Percentiles rank a stretch among this genome's conserved stretches.
phyloP scores from a whole-genome alignment of 768 basidiomycete species.

The Russula virescens region DNA sequence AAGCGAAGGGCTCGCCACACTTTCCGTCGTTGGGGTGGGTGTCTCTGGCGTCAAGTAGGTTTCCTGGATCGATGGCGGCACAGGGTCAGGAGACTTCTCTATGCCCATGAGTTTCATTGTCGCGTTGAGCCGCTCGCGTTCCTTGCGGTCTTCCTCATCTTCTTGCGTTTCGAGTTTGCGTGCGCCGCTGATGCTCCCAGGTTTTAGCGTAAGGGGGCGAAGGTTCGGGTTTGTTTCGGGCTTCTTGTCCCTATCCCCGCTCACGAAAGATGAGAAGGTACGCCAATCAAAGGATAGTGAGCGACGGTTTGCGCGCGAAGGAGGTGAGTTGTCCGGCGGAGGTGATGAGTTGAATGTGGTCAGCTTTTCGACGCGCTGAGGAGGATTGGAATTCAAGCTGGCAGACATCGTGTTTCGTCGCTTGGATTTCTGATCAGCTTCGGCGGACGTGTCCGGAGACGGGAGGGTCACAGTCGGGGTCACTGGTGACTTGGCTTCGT shows the following conservation, averaged over 20 bases:
- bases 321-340: constrained; percentile 25
- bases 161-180: constrained; percentile 83
- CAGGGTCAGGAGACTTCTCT: constrained; percentile 44
- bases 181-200: constrained; percentile 55
- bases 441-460: constrained; percentile 29
- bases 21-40: constrained; percentile 28
- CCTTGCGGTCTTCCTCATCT: constrained; percentile 86
- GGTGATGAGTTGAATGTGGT: constrained; percentile 32
- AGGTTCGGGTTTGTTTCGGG: constrained; percentile 45
- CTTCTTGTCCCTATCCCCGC: constrained; percentile 67
- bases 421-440: constrained; percentile 39
- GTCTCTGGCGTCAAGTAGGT: constrained; percentile 35
- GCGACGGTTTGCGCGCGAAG: constrained; percentile 46
- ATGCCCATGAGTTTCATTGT: constrained; percentile 96
- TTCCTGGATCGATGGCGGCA: constrained; percentile 39
- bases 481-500: constrained; percentile 52
- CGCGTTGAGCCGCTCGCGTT: constrained; percentile 81
- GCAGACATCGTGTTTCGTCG: constrained; percentile 58
- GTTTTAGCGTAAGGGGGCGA: constrained; percentile 68
- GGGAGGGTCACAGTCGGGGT: constrained; percentile 42
- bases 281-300: constrained; percentile 86
- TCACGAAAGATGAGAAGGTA: constrained; percentile 62
- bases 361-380: constrained; percentile 31
- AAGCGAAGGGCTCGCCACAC: constrained; percentile 31
- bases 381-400: constrained; percentile 32